Base-by-base conservation (phyloP, 148 eudicot genomes). In the Rhododendron henanense region DNA sequence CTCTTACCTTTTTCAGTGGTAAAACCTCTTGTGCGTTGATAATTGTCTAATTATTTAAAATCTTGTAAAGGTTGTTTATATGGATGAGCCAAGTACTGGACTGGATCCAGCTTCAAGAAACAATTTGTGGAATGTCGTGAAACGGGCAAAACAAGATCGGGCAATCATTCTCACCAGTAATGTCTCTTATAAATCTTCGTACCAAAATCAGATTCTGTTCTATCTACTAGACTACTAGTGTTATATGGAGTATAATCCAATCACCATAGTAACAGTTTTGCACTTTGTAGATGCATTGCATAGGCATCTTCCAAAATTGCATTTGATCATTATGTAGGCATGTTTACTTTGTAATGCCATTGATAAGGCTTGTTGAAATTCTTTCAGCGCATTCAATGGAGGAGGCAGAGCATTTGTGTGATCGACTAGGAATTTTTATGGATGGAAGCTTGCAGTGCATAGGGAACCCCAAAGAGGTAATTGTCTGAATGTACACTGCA, bases 31-130 rank as follows among this genome's bases (percentile, higher is more conserved):
- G 55, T 33, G 33, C 23, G 6, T 9, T 11, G 33, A 63, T 33
- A 7, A 55, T 73, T 31, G 33, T 41, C 51, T 80, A 51, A 61
- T 86, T 86, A 5, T 85, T 87, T 71, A 18, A 55, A 76, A 80
- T 85, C 45, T n/a, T 86, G 50, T 1, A 28, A 80, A 96, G 99
- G 98, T 93, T 88, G 99, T 96, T 82, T 96, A 96, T 83, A 95
- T 95, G 99, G 99, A 96, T 87, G 99, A 96, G 87, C 99, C 99
- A 25, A 94, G 99, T 85, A 96, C 99, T 83, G 99, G 99, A 48
- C 87, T 96, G 82, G 99, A 96, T 84, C 99, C 99, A 81, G 99
- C 99, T 87, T 96, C 99, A 69, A 91, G 99, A 90, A 96, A 93
- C 82, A 93, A 86, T 87, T 90, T 96, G 73, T 96, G 99, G 99